These are phyloP conservation scores for Alloteropsis angusta DNA, from an alignment of 202 grass and related monocot genomes.

Conservation along the genomic window DNA sequence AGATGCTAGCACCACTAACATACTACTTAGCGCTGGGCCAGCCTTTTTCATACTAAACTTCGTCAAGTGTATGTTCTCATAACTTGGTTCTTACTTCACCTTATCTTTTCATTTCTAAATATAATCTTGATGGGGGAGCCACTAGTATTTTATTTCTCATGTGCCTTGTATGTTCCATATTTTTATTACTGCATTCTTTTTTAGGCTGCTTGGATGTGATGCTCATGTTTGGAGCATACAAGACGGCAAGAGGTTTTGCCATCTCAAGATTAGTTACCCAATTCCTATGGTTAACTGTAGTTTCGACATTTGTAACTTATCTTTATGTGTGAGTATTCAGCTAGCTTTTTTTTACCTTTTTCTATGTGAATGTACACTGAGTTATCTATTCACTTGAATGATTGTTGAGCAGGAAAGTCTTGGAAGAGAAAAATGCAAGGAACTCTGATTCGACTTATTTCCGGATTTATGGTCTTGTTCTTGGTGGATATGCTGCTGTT, in stretches of 20 bases:
- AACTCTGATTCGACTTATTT: conserved; percentile 88
- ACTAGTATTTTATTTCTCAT: conserved; percentile 15
- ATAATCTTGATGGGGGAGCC: neutral
- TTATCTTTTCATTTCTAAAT: neutral
- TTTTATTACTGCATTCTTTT: conserved; percentile 16
- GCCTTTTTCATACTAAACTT: conserved; percentile 86
- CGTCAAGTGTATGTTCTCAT: conserved; percentile 57
- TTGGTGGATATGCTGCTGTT: conserved; percentile 83
- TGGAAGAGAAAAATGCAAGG: conserved; percentile 59
- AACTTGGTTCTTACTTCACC: neutral
- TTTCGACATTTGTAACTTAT: conserved; percentile 75
- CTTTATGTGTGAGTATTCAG: conserved; percentile 74
- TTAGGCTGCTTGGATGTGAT: conserved; percentile 90
- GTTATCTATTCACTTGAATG: conserved; percentile 23
- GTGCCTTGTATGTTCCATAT: neutral
- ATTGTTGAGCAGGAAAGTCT: conserved; percentile 68
- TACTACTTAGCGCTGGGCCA: conserved; percentile 79
- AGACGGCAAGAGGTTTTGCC: conserved; percentile 77
- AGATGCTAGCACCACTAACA: conserved; percentile 66
- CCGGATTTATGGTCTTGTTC: conserved; percentile 75
- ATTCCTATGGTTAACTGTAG: conserved; percentile 62
- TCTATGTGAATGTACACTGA: conserved; percentile 11
- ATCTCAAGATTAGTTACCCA: conserved; percentile 83
- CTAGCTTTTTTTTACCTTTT: conserved; percentile 10
- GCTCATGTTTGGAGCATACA: conserved; percentile 88